Evolutionary conservation across 176 grass and related monocot genomes (phyloP).

Genomic region (Juncus effusus): DNA sequence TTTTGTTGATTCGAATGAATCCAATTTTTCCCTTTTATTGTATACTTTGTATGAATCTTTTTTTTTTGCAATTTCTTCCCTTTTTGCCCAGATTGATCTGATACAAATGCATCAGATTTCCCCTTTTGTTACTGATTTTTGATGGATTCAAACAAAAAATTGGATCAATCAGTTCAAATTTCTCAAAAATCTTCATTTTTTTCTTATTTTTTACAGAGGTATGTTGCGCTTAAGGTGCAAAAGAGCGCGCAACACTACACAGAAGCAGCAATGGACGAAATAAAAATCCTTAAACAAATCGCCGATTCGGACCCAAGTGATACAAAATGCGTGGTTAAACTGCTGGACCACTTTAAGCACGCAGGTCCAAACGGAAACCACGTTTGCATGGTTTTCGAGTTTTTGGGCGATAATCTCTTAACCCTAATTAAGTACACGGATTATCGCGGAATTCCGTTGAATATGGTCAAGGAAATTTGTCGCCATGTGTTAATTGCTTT

Average conservation of each 20-base stretch:
- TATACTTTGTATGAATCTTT: background rate
- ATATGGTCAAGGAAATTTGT: constrained; percentile 91
- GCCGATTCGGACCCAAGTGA: constrained; percentile 67
- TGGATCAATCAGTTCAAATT: background rate
- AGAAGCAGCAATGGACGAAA: constrained; percentile 96
- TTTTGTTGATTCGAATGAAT: background rate
- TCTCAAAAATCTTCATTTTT: constrained; percentile 13
- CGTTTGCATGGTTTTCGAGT: constrained; percentile 99
- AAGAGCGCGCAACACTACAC: constrained; percentile 98
- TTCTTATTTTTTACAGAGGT: constrained; percentile 47
- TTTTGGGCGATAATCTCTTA: constrained; percentile 92
- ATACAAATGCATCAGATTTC: background rate
- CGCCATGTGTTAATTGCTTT: constrained; percentile 74
- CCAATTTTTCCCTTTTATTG: background rate
- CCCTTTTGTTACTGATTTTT: background rate
- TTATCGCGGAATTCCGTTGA: constrained; percentile 69
- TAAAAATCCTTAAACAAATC: constrained; percentile 97
- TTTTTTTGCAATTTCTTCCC: background rate
- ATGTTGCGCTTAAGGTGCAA: constrained; percentile 96
- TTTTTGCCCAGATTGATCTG: background rate
- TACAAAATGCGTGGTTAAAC: constrained; percentile 82
- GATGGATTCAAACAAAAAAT: background rate
- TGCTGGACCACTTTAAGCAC: constrained; percentile 98
- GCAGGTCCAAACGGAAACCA: constrained; percentile 84
- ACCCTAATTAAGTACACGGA: constrained; percentile 89